Evolutionary conservation across 2,329 filamentous ascomycete species (phyloP).

Genomic region (Cladophialophora chaetospira): DNA sequence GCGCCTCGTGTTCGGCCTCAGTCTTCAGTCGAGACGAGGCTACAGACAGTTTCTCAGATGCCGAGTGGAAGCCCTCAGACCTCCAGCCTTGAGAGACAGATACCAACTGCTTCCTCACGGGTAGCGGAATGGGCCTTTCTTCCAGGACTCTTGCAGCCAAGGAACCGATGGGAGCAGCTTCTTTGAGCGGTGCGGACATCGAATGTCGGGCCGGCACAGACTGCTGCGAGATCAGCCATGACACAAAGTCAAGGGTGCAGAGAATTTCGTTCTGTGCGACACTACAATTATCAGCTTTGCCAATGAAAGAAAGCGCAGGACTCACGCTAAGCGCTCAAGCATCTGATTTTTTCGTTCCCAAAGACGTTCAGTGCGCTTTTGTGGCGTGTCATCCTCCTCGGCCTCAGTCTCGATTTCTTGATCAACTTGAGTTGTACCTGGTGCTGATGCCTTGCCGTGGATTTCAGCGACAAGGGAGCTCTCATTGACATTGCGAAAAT

Average conservation of each 20-base stretch:
- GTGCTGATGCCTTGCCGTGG: constrained; percentile 39
- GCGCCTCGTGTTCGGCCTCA: constrained; percentile 77
- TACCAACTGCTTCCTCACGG: constrained; percentile 56
- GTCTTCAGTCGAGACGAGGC: constrained; percentile 72
- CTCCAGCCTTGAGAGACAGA: constrained; percentile 69
- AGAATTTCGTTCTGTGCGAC: constrained; percentile 53
- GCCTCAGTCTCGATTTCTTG: constrained; percentile 41
- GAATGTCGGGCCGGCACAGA: constrained; percentile 69
- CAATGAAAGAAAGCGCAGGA: not conserved
- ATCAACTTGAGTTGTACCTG: constrained; percentile 52
- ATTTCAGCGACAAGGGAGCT: constrained; percentile 71
- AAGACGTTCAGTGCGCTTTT: constrained; percentile 44
- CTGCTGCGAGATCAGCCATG: constrained; percentile 80
- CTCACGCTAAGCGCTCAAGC: constrained; percentile 46
- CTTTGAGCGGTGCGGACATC: constrained; percentile 69
- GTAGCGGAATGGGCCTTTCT: constrained; percentile 60
- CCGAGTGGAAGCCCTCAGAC: constrained; percentile 72
- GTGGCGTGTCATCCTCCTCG: constrained; percentile 38
- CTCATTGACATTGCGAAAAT: constrained; percentile 79
- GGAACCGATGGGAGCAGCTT: constrained; percentile 72
- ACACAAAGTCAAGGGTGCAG: constrained; percentile 78
- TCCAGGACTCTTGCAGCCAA: constrained; percentile 68
- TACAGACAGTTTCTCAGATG: constrained; percentile 71
- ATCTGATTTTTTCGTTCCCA: constrained; percentile 50
- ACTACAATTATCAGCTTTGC: constrained; percentile 35